Base-by-base conservation (phyloP, 495 filamentous ascomycete species). In the Penicillium herquei region DNA sequence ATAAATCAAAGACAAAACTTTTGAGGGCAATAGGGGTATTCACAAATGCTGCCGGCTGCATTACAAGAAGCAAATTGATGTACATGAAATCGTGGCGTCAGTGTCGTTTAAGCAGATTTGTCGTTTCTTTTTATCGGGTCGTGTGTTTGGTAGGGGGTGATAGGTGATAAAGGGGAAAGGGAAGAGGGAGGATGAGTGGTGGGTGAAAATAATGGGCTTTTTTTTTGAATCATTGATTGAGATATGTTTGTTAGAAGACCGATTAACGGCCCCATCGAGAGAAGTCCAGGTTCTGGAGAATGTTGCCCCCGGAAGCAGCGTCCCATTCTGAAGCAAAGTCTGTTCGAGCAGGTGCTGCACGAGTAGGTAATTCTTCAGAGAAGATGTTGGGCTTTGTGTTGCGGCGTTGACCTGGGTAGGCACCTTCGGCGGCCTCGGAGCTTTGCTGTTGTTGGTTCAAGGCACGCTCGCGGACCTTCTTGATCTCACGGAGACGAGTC, bases 401-500 rank as follows among this genome's bases (percentile, higher is more conserved):
- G 43, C 76, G 76, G n/a, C 76, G 73, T 39, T 70, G 69, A 17
- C 67, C 67, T 13, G 73, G 70, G 42, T 77, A 77, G 11, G 71
- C 62, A 1, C 68, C 70, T 55, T 78, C 76, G 8, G 66, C 39
- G 4, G 62, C 51, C 46, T 75, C 76, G 1, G 68, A 33, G 31
- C 51, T 61, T 48, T 72, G 67, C 2, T 62, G 60, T 30, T 72
- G 76, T 7, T 65, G 58, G 7, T 58, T 64, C 10, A 77, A 54
- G 56, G 65, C 65, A 65, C 73, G 70, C 57, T 96, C 89, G 35
- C 92, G 83, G 30, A 99, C 79, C 49, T 83, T 78, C 61, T 87
- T 87, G 63, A 99, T 96, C 64, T 94, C 87, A 21, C 85, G 83
- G 6, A 98, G 80, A 46, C 94, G 84, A 51, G 87, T 89, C 30